Percentiles rank a stretch among this genome's conserved stretches.
phyloP scores from a whole-genome alignment of 139 green algal species.

The Chlorella sp. region DNA sequence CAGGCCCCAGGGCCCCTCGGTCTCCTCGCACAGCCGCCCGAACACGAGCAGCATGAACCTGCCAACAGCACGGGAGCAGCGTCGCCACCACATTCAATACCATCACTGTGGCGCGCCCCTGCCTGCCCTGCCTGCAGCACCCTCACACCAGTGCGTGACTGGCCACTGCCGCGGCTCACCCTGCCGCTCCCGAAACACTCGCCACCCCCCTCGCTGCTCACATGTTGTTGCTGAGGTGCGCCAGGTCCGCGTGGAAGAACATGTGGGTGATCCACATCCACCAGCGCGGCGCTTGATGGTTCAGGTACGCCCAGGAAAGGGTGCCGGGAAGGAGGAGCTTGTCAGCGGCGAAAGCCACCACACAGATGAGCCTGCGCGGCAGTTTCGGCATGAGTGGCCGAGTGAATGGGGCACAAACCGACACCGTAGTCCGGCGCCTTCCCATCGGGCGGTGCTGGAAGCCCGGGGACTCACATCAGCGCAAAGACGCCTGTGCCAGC shows the following conservation, averaged over 20 bases:
- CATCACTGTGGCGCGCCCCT: background rate
- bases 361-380: no score
- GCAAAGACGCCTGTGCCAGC: no score
- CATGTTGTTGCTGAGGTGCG: slow-evolving; percentile 10
- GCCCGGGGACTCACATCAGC: no score
- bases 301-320: no score
- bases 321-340: no score
- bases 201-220: background rate
- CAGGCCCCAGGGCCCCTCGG: slow-evolving; percentile 49
- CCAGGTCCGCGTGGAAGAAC: slow-evolving; percentile 37
- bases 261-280: slow-evolving; percentile 30
- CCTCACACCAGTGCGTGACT: background rate
- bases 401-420: background rate
- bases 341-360: no score
- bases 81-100: background rate
- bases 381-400: background rate
- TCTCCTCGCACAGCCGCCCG: slow-evolving; percentile 64
- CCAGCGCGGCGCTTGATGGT: background rate
- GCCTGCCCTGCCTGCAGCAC: background rate
- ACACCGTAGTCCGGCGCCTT: no score
- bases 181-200: background rate
- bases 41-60: slow-evolving; percentile 51
- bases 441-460: no score
- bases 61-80: background rate
- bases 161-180: background rate